A percentile compares a stretch with the other conserved stretches of the same genome.
Evolutionary conservation across 192 early-diverging fungal genomes (phyloP).

Genomic region (Umbelopsis isabellina): DNA sequence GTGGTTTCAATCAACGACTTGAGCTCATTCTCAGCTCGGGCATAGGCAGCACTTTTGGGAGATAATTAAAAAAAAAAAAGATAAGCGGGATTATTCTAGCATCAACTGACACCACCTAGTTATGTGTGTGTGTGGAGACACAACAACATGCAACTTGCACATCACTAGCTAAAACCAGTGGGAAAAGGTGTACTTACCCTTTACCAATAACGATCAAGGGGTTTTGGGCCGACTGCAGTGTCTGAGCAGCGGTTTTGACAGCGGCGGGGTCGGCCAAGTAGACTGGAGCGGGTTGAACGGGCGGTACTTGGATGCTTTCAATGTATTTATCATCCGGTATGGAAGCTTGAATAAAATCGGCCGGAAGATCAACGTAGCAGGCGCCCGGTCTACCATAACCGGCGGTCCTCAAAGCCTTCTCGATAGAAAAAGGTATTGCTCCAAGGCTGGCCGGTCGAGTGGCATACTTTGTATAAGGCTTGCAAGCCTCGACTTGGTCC

Average conservation of each 20-base stretch:
- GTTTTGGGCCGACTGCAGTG: conserved; percentile 50
- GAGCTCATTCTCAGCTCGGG: conserved; percentile 65
- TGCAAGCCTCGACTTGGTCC: conserved; percentile 64
- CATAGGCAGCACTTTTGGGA: conserved; percentile 55
- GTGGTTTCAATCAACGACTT: conserved; percentile 55
- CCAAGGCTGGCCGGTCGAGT: conserved; percentile 50
- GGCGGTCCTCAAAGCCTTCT: conserved; percentile 56
- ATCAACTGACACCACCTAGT: not conserved
- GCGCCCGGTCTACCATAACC: conserved; percentile 66
- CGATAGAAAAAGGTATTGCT: conserved; percentile 55
- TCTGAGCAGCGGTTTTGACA: conserved; percentile 44
- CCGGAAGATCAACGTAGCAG: conserved; percentile 69
- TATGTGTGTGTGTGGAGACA: conserved; percentile 14
- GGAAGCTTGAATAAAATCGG: conserved; percentile 63
- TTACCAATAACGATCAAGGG: conserved; percentile 77
- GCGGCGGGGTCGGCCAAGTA: conserved; percentile 54
- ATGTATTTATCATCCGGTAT: conserved; percentile 25
- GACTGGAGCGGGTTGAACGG: conserved; percentile 27
- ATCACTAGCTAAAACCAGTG: too few species aligned
- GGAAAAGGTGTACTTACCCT: conserved; percentile 43
- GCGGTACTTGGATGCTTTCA: conserved; percentile 20
- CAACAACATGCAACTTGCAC: too few species aligned
- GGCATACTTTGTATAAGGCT: conserved; percentile 65
- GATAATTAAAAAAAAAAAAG: not conserved
- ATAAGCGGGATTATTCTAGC: not conserved